Base-by-base conservation (phyloP, 2,329 filamentous ascomycete genomes). In the Nannizziopsis barbatae region DNA sequence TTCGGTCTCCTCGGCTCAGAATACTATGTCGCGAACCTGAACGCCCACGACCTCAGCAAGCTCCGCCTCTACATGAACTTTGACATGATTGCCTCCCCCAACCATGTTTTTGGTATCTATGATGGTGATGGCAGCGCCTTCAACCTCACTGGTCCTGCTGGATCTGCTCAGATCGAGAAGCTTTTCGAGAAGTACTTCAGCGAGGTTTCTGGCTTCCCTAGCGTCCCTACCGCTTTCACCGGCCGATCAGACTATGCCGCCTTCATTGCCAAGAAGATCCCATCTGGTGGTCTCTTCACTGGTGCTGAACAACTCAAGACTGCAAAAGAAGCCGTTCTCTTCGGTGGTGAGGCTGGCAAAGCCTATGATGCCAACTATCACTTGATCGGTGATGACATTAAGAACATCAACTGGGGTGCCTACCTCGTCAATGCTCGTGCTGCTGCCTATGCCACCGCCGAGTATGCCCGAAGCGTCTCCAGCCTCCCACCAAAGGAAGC, bases 291-390 rank as follows among this genome's bases (percentile, higher is more conserved):
- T 27, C 78, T 89, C 52, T 83, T 84, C 47, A 87, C 84, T 1
- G 85, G 85, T 35, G 85, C 85, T 1, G 84, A 89, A 64, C 82
- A 76, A 10, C 63, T 85, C 66, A 89, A 88, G 76, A 86, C 83
- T 0, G 66, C 73, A 43, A 73, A 79, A 31, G 81, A 89, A 60
- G 75, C 66, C 1, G 69, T 67, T 36, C 66, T 79, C 65, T 90
- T 87, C 61, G 84, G 85, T n/a, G 85, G 85, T 33, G 69, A 72
- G 52, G 81, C 79, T 1, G 83, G 73, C 36, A 65, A 70, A n/a
- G 63, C 69, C 31, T 77, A 73, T 55, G 76, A 80, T 56, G 60
- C 63, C 14, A 77, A 78, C 61, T 80, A 80, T 61, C 77, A 81
- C 56, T 62, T 65, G 33, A 65, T 65, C 2, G 70, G 71, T 6